Evolutionary conservation across 352 stramenopile species (phyloP).

Genomic region (Phytophthora boehmeriae): DNA sequence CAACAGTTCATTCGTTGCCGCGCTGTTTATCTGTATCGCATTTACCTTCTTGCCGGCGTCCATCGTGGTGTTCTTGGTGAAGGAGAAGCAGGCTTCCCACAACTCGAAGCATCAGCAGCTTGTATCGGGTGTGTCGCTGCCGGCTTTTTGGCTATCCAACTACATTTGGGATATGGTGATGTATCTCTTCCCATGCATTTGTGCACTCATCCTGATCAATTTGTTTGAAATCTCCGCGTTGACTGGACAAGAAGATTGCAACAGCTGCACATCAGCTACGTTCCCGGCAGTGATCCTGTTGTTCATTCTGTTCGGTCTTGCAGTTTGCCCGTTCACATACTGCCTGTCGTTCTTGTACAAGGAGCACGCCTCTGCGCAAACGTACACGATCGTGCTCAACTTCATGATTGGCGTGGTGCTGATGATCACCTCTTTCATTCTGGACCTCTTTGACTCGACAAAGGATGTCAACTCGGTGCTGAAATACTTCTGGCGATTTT

Average conservation of each 20-base stretch:
- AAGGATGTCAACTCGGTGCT: slow-evolving; percentile 49
- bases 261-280: slow-evolving; percentile 39
- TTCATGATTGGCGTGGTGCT: slow-evolving; percentile 63
- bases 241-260: slow-evolving; percentile 48
- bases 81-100: slow-evolving; percentile 85
- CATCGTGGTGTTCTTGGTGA: slow-evolving; percentile 95
- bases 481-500: slow-evolving; percentile 70
- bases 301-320: slow-evolving; percentile 58
- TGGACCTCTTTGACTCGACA: slow-evolving; percentile 46
- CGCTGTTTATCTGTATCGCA: slow-evolving; percentile 84
- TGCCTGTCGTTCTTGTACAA: slow-evolving; percentile 64
- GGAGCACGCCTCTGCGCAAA: slow-evolving; percentile 57
- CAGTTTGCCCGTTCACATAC: slow-evolving; percentile 61
- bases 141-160: slow-evolving; percentile 96
- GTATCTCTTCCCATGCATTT: slow-evolving; percentile 74
- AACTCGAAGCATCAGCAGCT: slow-evolving; percentile 91
- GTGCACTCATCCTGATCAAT: slow-evolving; percentile 43
- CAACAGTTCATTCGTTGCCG: slow-evolving; percentile 59
- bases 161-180: slow-evolving; percentile 93
- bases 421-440: slow-evolving; percentile 57
- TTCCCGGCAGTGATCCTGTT: slow-evolving; percentile 55
- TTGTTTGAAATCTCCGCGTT: slow-evolving; percentile 43
- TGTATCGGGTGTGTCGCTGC: slow-evolving; percentile 86
- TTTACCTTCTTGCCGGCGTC: slow-evolving; percentile 90
- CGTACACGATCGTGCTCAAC: slow-evolving; percentile 66